Evolutionary conservation across 2,329 filamentous ascomycete species (phyloP).

Genomic region (Fusarium praegraminearum): DNA sequence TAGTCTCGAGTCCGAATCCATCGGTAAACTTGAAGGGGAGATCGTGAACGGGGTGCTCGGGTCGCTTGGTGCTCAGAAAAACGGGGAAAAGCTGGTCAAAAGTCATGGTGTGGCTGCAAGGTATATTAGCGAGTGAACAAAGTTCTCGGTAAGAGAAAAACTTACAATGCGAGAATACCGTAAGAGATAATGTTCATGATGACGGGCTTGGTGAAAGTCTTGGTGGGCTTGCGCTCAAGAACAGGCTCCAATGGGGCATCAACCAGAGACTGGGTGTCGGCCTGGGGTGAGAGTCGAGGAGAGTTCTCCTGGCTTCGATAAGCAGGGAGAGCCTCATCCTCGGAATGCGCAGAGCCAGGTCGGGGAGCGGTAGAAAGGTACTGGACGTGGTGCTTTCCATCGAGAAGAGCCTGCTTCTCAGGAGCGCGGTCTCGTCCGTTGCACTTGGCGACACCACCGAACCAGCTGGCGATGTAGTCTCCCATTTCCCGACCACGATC

Average conservation of each 20-base stretch:
- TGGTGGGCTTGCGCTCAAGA: constrained; percentile 46
- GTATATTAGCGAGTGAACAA: constrained; percentile 29
- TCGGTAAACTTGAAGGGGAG: constrained; percentile 91
- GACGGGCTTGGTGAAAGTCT: constrained; percentile 86
- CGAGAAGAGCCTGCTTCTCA: constrained; percentile 74
- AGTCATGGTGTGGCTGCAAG: constrained; percentile 90
- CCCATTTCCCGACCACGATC: constrained; percentile 85
- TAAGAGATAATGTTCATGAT: constrained; percentile 90
- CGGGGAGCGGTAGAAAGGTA: constrained; percentile 59
- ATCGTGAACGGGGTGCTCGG: constrained; percentile 62
- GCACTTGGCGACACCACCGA: constrained; percentile 51
- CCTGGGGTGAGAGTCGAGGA: constrained; percentile 57
- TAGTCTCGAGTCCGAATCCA: constrained; percentile 85
- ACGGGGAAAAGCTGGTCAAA: constrained; percentile 95
- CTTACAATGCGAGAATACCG: constrained; percentile 94
- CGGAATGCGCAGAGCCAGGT: constrained; percentile 27
- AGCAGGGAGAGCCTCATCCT: constrained; percentile 72
- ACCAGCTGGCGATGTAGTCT: constrained; percentile 70
- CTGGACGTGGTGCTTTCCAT: constrained; percentile 70
- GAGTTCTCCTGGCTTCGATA: constrained; percentile 74
- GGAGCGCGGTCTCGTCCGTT: constrained; percentile 55
- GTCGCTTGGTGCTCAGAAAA: constrained; percentile 79
- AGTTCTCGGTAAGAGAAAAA: constrained; percentile 45
- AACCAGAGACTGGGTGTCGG: constrained; percentile 38
- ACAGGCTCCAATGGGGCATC: constrained; percentile 34